Percentiles rank a stretch among this genome's conserved stretches.
These are phyloP conservation scores for Neurospora cerealis DNA, from an alignment of 495 filamentous ascomycete species.

Conservation along the genomic window DNA sequence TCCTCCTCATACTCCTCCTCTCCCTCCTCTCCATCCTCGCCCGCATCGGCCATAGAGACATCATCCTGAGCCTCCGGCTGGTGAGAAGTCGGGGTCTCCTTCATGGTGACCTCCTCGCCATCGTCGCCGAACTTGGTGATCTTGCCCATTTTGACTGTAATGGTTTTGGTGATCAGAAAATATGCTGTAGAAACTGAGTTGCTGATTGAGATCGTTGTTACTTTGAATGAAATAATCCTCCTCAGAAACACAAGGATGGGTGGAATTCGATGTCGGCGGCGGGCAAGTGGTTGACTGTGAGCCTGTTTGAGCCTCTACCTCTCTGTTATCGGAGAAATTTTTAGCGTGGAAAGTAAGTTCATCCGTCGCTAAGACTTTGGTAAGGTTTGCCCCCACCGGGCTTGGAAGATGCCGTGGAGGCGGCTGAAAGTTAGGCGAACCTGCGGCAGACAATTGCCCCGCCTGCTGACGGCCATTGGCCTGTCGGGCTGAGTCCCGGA, in stretches of 20 bases:
- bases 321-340: neutral
- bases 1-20: conserved; percentile 14
- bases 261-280: neutral
- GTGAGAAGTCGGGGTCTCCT: conserved; percentile 35
- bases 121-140: conserved; percentile 6
- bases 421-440: neutral
- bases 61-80: conserved; percentile 31
- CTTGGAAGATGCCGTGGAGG: neutral
- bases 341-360: neutral
- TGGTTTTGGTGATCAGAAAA: conserved; percentile 4
- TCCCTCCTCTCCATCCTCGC: conserved; percentile 32
- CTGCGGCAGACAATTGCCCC: neutral
- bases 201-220: neutral
- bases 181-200: too few relatives aligned
- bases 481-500: neutral
- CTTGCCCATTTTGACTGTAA: conserved; percentile 19
- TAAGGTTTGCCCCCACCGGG: neutral
- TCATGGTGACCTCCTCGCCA: conserved; percentile 43
- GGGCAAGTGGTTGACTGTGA: neutral
- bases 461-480: neutral
- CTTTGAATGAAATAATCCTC: neutral
- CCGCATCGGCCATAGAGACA: conserved; percentile 24
- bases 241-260: neutral
- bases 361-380: neutral
- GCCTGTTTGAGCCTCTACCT: neutral